A percentile compares a stretch with the other conserved stretches of the same genome.
Conservation (phyloP, 2,329 filamentous ascomycete species). For the Colletotrichum cordylinicola region DNA sequence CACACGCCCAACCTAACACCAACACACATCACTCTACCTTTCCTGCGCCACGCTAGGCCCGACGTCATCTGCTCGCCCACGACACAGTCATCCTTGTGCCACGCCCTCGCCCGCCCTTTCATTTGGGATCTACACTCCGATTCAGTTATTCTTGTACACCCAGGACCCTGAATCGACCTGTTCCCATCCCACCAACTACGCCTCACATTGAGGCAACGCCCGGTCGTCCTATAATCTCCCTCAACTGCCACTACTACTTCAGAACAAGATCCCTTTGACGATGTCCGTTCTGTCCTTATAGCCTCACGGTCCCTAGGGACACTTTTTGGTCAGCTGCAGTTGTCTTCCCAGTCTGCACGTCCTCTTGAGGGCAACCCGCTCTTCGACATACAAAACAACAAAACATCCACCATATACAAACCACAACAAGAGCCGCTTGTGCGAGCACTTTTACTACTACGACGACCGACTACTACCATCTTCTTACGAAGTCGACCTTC, state of each 20-base stretch:
- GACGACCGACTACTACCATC: neutral
- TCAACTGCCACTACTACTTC: slow-evolving; percentile 1
- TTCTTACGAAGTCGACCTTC: slow-evolving; percentile 13
- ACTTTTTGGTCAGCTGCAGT: slow-evolving; percentile 26
- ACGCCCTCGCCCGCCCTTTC: slow-evolving; percentile 4
- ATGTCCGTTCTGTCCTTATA: slow-evolving; percentile 40
- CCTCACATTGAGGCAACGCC: slow-evolving; percentile 19
- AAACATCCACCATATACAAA: neutral
- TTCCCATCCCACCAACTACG: slow-evolving; percentile 3
- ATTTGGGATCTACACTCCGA: slow-evolving; percentile 15
- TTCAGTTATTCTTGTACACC: slow-evolving; percentile 17
- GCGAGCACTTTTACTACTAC: neutral
- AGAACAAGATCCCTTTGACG: slow-evolving; percentile 8
- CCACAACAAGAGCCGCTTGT: neutral
- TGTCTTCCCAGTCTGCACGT: slow-evolving; percentile 12
- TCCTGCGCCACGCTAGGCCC: slow-evolving; percentile 22
- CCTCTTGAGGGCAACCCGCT: slow-evolving; percentile 10
- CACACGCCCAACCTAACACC: neutral
- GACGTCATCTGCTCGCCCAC: slow-evolving; percentile 21
- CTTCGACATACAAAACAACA: neutral
- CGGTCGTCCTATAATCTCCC: slow-evolving; percentile 24
- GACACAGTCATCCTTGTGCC: slow-evolving; percentile 4
- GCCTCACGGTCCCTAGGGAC: slow-evolving; percentile 52
- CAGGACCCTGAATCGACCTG: slow-evolving; percentile 19
- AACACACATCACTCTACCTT: neutral